Percentiles rank a stretch among this genome's conserved stretches.
phyloP scores from a whole-genome alignment of 495 filamentous ascomycete genomes.

The Neurospora hispaniola region DNA sequence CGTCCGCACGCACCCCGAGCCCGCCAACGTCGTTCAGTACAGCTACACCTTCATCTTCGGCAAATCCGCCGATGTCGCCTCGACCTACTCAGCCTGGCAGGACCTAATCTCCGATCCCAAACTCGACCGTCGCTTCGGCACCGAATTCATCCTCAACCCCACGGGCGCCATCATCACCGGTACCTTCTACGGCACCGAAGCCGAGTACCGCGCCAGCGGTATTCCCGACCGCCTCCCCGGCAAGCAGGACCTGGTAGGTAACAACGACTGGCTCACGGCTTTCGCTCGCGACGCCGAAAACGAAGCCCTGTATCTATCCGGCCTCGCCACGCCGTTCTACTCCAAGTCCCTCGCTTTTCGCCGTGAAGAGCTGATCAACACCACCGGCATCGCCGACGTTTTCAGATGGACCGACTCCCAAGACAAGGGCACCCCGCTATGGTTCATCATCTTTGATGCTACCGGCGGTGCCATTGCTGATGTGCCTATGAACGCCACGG shows the following conservation, averaged over 20 bases:
- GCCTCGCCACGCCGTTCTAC: constrained; percentile 39
- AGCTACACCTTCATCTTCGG: constrained; percentile 37
- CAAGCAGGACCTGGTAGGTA: constrained; percentile 21
- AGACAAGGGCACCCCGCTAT: constrained; percentile 37
- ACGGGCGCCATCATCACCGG: constrained; percentile 40
- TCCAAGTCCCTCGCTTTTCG: constrained; percentile 45
- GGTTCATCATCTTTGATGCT: constrained; percentile 48
- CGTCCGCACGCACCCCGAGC: constrained; percentile 47
- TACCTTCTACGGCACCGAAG: constrained; percentile 42
- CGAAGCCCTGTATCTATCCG: constrained; percentile 31
- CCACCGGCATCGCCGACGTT: constrained; percentile 27
- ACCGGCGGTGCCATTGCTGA: constrained; percentile 44
- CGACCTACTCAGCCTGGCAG: constrained; percentile 31
- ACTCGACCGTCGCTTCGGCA: constrained; percentile 43
- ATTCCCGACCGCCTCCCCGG: constrained; percentile 35
- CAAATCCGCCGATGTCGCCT: constrained; percentile 29
- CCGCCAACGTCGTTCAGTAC: constrained; percentile 41
- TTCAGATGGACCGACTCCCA: constrained; percentile 41
- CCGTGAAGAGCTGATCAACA: constrained; percentile 32
- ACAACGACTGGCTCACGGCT: constrained; percentile 47
- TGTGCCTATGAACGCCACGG: constrained; percentile 33
- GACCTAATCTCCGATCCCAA: constrained; percentile 38
- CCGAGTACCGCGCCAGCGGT: constrained; percentile 37
- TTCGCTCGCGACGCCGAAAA: constrained; percentile 40
- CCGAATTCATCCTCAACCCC: constrained; percentile 39